Evolutionary conservation across 1,284 basidiomycete genomes (phyloP).

Genomic region (Cutaneotrichosporon mucoides): DNA sequence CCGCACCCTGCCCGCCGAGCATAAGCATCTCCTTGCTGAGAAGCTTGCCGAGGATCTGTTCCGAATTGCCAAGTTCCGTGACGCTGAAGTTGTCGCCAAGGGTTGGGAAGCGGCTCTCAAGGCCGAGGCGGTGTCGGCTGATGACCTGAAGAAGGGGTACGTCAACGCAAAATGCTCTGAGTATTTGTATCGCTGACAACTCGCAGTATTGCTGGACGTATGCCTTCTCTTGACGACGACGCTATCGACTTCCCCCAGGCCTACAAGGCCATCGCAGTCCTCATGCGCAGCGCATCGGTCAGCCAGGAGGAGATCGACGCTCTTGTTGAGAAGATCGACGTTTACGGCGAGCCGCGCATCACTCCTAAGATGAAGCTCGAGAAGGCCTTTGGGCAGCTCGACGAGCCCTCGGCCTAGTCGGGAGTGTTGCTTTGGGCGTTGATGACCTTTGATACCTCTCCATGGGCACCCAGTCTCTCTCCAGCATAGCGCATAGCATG

Average conservation of each 20-base stretch:
- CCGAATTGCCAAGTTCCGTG: conserved; percentile 81
- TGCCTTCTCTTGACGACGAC: conserved; percentile 77
- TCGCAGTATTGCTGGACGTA: conserved; percentile 59
- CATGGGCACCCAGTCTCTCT: background rate
- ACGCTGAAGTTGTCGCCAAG: conserved; percentile 67
- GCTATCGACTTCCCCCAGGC: conserved; percentile 85
- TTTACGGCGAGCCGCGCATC: conserved; percentile 38
- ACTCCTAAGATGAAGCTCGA: conserved; percentile 44
- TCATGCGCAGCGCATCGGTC: conserved; percentile 65
- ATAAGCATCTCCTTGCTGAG: conserved; percentile 62
- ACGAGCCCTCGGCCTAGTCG: conserved; percentile 22
- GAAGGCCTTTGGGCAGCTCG: conserved; percentile 34
- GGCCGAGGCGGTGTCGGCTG: conserved; percentile 55
- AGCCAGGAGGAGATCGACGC: conserved; percentile 56
- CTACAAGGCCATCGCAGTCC: conserved; percentile 66
- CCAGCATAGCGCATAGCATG: conserved; percentile 11
- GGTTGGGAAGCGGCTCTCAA: conserved; percentile 55
- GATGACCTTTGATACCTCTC: conserved; percentile 5
- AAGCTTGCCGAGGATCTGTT: conserved; percentile 80
- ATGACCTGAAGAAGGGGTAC: conserved; percentile 58
- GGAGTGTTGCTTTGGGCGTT: background rate
- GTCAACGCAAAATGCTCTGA: conserved; percentile 11
- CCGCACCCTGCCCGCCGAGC: conserved; percentile 56
- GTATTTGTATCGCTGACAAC: conserved; percentile 11
- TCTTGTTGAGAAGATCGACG: conserved; percentile 43